These are phyloP conservation scores for Mortierella sp. DNA, from an alignment of 371 early-diverging fungal genomes.

Conservation along the genomic window DNA sequence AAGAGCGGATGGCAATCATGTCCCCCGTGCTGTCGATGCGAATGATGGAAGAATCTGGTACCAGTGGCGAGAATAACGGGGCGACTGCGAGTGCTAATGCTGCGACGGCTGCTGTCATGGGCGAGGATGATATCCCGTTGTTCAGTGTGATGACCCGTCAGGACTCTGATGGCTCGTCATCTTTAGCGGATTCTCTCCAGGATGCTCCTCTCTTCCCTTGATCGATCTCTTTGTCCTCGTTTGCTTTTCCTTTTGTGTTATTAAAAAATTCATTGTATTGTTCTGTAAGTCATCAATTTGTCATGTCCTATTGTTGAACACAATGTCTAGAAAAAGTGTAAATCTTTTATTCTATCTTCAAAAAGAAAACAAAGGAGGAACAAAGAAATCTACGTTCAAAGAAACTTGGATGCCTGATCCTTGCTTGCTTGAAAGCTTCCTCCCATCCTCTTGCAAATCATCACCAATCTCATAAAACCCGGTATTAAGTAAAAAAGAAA, in stretches of 20 bases:
- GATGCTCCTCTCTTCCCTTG: not conserved
- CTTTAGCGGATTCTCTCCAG: not conserved
- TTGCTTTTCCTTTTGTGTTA: not conserved
- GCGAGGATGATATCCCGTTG: not conserved
- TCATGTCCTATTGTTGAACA: no score
- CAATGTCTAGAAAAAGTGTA: not conserved
- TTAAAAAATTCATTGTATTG: not conserved
- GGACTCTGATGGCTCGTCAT: not conserved
- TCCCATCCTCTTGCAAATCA: not conserved
- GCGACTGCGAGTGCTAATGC: constrained; percentile 14
- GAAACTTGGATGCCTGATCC: not conserved
- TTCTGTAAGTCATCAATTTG: not conserved
- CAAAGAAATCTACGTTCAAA: not conserved
- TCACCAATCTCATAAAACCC: not conserved
- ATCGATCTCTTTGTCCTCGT: not conserved
- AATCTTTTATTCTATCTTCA: not conserved
- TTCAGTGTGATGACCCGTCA: not conserved
- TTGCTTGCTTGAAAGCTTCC: not conserved
- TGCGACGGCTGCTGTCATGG: constrained; percentile 13
- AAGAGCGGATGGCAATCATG: not conserved
- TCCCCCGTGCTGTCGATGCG: constrained; percentile 38
- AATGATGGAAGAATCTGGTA: constrained; percentile 15
- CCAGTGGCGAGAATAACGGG: not conserved
- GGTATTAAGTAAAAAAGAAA: not conserved
- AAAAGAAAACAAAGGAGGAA: not conserved